Evolutionary conservation across 176 grass and related monocot genomes (phyloP).

Genomic region (Cenchrus fungigraminus): DNA sequence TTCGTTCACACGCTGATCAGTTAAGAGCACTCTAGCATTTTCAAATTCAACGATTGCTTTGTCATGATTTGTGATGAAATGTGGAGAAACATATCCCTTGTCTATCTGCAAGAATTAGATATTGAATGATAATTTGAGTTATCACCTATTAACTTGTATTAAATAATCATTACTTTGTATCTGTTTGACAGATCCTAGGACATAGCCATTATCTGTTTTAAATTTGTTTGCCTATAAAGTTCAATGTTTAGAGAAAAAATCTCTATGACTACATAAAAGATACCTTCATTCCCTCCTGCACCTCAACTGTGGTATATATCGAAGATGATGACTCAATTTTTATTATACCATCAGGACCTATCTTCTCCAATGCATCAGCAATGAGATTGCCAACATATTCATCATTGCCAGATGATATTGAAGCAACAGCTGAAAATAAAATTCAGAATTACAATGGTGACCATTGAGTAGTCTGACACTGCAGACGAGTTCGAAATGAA

Average conservation of each 20-base stretch:
- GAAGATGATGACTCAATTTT: conserved; percentile 93
- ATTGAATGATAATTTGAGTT: conserved; percentile 19
- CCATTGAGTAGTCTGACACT: not conserved
- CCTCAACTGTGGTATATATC: conserved; percentile 84
- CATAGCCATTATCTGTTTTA: not conserved
- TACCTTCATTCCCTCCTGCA: conserved; percentile 99
- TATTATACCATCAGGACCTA: conserved; percentile 92
- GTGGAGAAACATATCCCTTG: conserved; percentile 90
- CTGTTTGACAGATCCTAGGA: not conserved
- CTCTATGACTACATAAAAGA: conserved; percentile 1
- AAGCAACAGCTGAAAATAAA: conserved; percentile 73
- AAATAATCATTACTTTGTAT: not conserved
- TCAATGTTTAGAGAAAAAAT: not conserved
- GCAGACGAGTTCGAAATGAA: conserved; percentile 9
- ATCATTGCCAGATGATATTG: conserved; percentile 94
- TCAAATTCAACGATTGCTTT: conserved; percentile 86
- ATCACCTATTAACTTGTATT: not conserved
- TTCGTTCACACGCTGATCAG: conserved; percentile 77
- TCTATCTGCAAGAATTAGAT: conserved; percentile 67
- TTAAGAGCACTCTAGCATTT: conserved; percentile 91
- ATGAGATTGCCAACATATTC: conserved; percentile 89
- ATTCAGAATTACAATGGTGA: conserved; percentile 13
- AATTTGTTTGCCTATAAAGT: conserved; percentile 24
- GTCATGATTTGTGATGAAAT: conserved; percentile 97
- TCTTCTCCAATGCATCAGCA: conserved; percentile 83